Evolutionary conservation across 192 early-diverging fungal species (phyloP), one percentile per base, ranked within the genome.

Genomic region (Umbelopsis sp.): DNA sequence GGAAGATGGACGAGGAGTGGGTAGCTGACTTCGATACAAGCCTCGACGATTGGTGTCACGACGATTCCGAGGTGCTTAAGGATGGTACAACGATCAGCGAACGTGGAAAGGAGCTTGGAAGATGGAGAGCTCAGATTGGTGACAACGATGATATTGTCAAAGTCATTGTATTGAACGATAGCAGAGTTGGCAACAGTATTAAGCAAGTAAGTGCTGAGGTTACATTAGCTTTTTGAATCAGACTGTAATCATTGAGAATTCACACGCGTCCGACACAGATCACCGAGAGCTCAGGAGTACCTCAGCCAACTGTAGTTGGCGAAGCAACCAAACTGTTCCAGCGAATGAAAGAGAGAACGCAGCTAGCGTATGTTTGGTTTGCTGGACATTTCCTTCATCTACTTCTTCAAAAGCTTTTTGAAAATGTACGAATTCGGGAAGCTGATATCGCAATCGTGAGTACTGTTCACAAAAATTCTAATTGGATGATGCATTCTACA

Each of bases 31-130:
- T 81, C 22, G 79, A 81, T 45, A 68, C 74, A 2, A 74, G 72
- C 36, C 69, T 81, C 49, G 79, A 81, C 51, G 79, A 81, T 69
- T 81, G 79, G 79, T 76, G 71, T n/a, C 74, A 81, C 65, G 79
- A 81, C 71, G 79, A 81, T 65, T 74, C 71, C 0, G 69, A 74
- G 17, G 45, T 81, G 2, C 20, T 76, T 3, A 69, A 70, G 9
- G 70, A 76, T 29, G 72, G 68, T 10, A 50, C 29, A 16, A 38
- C 49, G 50, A 73, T 67, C 21, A 65, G 49, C 6, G 51, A 74
- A 36, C 59, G 76, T 12, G 79, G 79, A 10, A 29, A 34, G 26
- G 56, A 62, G 53, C 41, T 81, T 10, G 79, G 79, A 10, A 53
- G 70, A 11, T 81, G 79, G 79, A 41, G 62, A 31, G 36, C 52